Evolutionary conservation across 768 basidiomycete genomes (phyloP).

Genomic region (Lactarius sanguifluus): DNA sequence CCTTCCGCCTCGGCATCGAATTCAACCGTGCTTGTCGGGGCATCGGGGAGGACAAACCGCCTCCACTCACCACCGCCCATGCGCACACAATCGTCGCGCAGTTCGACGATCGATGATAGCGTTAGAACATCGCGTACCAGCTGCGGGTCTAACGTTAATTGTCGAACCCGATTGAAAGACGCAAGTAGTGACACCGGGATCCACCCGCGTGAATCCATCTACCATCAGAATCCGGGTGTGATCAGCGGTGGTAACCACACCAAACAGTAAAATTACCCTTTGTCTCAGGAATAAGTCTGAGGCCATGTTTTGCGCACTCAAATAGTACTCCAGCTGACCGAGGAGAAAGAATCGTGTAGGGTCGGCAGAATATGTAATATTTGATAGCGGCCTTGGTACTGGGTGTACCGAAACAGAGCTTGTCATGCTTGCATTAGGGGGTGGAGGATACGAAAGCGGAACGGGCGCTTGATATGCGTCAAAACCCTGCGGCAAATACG

Average conservation of each 20-base stretch:
- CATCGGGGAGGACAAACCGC: slow-evolving; percentile 61
- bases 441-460: slow-evolving; percentile 33
- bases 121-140: slow-evolving; percentile 70
- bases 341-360: slow-evolving; percentile 66
- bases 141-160: slow-evolving; percentile 55
- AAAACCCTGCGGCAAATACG: slow-evolving; percentile 29
- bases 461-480: slow-evolving; percentile 34
- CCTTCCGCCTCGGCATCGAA: neutral
- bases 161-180: slow-evolving; percentile 82
- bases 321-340: slow-evolving; percentile 88
- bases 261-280: slow-evolving; percentile 45
- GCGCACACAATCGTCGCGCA: slow-evolving; percentile 66
- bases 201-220: slow-evolving; percentile 94
- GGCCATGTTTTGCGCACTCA: slow-evolving; percentile 88
- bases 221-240: slow-evolving; percentile 9
- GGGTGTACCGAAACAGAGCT: slow-evolving; percentile 36
- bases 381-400: slow-evolving; percentile 49
- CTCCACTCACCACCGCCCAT: slow-evolving; percentile 62
- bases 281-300: slow-evolving; percentile 81
- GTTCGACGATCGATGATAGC: slow-evolving; percentile 68
- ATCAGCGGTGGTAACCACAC: slow-evolving; percentile 14
- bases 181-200: slow-evolving; percentile 78
- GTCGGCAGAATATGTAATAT: slow-evolving; percentile 59
- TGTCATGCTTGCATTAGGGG: slow-evolving; percentile 26
- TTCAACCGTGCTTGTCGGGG: slow-evolving; percentile 49